Evolutionary conservation across 2,329 filamentous ascomycete species (phyloP).

Genomic region (Coniosporium tulheliwenetii): DNA sequence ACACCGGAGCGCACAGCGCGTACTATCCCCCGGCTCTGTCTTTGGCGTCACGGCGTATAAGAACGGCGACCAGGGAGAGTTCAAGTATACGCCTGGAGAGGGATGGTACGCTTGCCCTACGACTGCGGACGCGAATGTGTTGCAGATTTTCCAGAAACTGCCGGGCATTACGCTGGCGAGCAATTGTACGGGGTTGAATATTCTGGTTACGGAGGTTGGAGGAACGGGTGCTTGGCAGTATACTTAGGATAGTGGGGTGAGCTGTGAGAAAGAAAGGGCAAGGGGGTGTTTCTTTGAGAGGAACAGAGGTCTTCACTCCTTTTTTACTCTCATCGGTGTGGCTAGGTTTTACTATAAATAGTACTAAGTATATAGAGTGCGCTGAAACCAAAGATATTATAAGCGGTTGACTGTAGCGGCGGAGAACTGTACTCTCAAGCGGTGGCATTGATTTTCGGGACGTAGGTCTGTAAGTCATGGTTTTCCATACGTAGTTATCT

Average conservation of each 20-base stretch:
- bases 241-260: constrained; percentile 3
- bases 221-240: constrained; percentile 12
- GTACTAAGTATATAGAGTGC: background rate
- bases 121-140: constrained; percentile 2
- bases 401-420: background rate
- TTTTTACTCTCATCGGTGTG: background rate
- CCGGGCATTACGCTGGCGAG: constrained; percentile 5
- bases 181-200: constrained; percentile 8
- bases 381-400: background rate
- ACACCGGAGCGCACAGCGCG: constrained; percentile 13
- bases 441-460: too few species aligned
- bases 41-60: constrained; percentile 3
- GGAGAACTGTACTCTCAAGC: too few species aligned
- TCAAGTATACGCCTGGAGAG: constrained; percentile 5
- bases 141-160: constrained; percentile 7
- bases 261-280: background rate
- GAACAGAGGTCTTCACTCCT: background rate
- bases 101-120: constrained; percentile 8
- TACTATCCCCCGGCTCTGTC: constrained; percentile 10
- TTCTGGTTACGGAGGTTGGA: constrained; percentile 6
- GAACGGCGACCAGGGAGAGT: constrained; percentile 4
- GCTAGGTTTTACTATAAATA: background rate
- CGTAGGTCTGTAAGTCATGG: too few species aligned
- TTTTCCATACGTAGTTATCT: too few species aligned
- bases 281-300: background rate